Conservation (phyloP, 176 grass and related monocot genomes). For the Carex littledalei region DNA sequence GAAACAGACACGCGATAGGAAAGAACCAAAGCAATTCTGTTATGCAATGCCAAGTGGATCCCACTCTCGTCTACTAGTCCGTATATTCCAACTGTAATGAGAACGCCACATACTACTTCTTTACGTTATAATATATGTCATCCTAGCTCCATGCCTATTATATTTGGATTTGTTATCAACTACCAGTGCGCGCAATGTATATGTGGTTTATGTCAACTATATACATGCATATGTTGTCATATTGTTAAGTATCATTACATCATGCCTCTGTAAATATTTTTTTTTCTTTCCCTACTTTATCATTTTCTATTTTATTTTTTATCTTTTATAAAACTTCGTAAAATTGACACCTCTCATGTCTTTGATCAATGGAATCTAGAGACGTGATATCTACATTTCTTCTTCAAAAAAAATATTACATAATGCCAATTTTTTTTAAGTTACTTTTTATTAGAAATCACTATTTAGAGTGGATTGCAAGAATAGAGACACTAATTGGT, state of each 20-base stretch:
- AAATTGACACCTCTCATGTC: too few relatives aligned
- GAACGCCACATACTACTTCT: not conserved
- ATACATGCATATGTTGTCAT: not conserved
- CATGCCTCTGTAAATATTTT: not conserved
- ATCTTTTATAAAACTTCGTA: too few relatives aligned
- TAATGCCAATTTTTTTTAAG: too few relatives aligned
- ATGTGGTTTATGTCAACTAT: too few relatives aligned
- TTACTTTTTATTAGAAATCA: too few relatives aligned
- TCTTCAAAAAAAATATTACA: too few relatives aligned
- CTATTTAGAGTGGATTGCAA: not conserved
- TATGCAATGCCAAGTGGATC: not conserved
- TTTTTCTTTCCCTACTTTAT: too few relatives aligned
- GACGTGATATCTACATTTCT: too few relatives aligned
- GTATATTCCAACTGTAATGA: constrained; percentile 3
- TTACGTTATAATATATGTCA: not conserved
- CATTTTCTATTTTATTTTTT: too few relatives aligned
- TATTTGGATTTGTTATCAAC: not conserved
- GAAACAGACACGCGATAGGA: not conserved
- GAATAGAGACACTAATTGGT: too few relatives aligned
- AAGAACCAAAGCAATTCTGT: constrained; percentile 16
- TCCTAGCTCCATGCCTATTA: not conserved
- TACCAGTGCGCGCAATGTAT: too few relatives aligned
- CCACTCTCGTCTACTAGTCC: not conserved
- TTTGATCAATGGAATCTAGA: too few relatives aligned
- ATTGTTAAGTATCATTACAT: not conserved